Percentiles rank a stretch among this genome's conserved stretches.
phyloP scores from a whole-genome alignment of 768 basidiomycete species.

The Plicaturopsis crispa region DNA sequence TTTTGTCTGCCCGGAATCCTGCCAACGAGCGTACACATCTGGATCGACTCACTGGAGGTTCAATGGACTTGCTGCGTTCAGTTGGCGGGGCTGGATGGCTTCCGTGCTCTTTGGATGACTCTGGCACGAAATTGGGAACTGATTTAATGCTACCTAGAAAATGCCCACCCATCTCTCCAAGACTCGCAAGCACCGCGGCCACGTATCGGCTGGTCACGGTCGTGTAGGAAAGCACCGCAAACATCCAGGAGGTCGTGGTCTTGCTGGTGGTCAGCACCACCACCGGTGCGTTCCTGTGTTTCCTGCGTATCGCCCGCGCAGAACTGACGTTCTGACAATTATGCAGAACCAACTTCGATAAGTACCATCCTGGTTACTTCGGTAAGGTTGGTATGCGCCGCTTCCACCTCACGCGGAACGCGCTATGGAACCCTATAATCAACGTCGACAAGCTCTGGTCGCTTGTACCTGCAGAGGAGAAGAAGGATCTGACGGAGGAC shows the following conservation, averaged over 20 bases:
- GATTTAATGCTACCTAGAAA: slow-evolving; percentile 20
- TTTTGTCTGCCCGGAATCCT: slow-evolving; percentile 25
- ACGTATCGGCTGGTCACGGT: slow-evolving; percentile 99
- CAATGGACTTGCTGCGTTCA: slow-evolving; percentile 8
- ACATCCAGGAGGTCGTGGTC: slow-evolving; percentile 99
- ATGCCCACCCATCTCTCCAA: slow-evolving; percentile 97
- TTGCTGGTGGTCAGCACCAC: slow-evolving; percentile 99
- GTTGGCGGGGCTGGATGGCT: slow-evolving; percentile 51
- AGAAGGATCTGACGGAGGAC: slow-evolving; percentile 61
- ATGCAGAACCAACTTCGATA: slow-evolving; percentile 89
- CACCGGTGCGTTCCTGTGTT: slow-evolving; percentile 66
- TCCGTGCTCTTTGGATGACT: slow-evolving; percentile 25
- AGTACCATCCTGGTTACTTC: slow-evolving; percentile 99
- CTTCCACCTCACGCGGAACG: slow-evolving; percentile 92
- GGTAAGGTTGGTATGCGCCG: slow-evolving; percentile 99
- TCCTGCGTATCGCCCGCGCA: background rate
- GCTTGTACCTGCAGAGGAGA: slow-evolving; percentile 81
- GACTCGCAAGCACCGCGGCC: slow-evolving; percentile 98
- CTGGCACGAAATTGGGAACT: background rate
- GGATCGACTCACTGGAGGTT: slow-evolving; percentile 13
- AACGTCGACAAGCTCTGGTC: slow-evolving; percentile 98
- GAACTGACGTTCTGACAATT: background rate
- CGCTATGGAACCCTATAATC: slow-evolving; percentile 90
- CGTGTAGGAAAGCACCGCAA: slow-evolving; percentile 99
- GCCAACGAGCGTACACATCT: slow-evolving; percentile 2